phyloP scores from a whole-genome alignment of 495 filamentous ascomycete genomes.

The Lophiotrema nucula region DNA sequence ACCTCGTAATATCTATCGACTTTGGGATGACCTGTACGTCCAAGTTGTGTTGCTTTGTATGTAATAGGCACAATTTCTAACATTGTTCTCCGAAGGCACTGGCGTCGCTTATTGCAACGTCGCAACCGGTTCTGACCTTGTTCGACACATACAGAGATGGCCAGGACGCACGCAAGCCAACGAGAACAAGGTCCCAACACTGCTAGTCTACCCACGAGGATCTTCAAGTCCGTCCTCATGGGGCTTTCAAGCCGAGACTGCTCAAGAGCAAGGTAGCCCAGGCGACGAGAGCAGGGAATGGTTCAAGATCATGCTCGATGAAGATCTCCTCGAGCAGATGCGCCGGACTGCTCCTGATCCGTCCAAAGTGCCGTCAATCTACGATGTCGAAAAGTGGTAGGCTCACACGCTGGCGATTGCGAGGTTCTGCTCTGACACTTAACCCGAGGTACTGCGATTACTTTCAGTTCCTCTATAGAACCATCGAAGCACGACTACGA shows the following conservation, averaged over 20 bases:
- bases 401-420: no score
- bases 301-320: slow-evolving; percentile 62
- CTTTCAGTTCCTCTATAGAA: slow-evolving; percentile 52
- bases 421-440: no score
- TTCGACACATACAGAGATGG: slow-evolving; percentile 59
- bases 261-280: slow-evolving; percentile 44
- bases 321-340: slow-evolving; percentile 41
- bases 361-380: slow-evolving; percentile 24
- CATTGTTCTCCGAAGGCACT: slow-evolving; percentile 26
- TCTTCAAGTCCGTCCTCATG: slow-evolving; percentile 48
- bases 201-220: slow-evolving; percentile 51
- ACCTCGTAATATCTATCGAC: slow-evolving; percentile 59
- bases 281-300: slow-evolving; percentile 47
- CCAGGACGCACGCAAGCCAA: slow-evolving; percentile 53
- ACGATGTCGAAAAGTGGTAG: slow-evolving; percentile 50
- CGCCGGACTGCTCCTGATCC: slow-evolving; percentile 34
- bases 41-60: slow-evolving; percentile 11
- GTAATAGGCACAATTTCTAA: neutral
- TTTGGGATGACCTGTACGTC: slow-evolving; percentile 59
- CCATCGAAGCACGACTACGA: slow-evolving; percentile 50
- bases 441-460: slow-evolving; percentile 47
- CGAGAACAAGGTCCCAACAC: slow-evolving; percentile 57
- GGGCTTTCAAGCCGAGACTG: slow-evolving; percentile 53
- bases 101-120: slow-evolving; percentile 53
- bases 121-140: slow-evolving; percentile 44